Percentiles rank a stretch among this genome's conserved stretches.
phyloP scores from a whole-genome alignment of 2,329 filamentous ascomycete genomes.

The Fusarium guadeloupense region DNA sequence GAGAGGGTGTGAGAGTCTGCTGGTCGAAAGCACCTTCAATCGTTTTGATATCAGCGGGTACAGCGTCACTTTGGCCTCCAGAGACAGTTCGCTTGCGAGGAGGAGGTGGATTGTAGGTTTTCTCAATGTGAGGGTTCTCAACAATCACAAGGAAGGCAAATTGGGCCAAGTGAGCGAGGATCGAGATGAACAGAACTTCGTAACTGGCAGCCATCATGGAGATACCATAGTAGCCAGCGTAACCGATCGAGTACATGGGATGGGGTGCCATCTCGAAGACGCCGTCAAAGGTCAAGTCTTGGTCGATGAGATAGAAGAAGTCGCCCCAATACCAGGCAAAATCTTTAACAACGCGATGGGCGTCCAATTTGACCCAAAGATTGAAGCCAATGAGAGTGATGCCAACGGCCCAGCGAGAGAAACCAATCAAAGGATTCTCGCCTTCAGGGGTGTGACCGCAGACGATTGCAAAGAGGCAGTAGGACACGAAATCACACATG shows the following conservation, averaged over 20 bases:
- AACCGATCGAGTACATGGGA: conserved; percentile 98
- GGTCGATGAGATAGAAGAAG: conserved; percentile 98
- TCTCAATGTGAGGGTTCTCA: conserved; percentile 97
- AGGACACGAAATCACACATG: conserved; percentile 98
- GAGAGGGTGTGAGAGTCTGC: conserved; percentile 34
- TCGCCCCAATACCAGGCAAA: conserved; percentile 99
- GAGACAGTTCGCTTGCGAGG: conserved; percentile 67
- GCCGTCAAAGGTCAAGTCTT: conserved; percentile 96
- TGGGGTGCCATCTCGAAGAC: conserved; percentile 99
- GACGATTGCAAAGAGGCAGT: conserved; percentile 93
- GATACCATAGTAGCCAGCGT: conserved; percentile 97
- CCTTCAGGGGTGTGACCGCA: conserved; percentile 79
- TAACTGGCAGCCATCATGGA: conserved; percentile 98
- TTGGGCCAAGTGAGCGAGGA: conserved; percentile 92
- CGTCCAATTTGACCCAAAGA: conserved; percentile 97
- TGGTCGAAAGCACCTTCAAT: conserved; percentile 38
- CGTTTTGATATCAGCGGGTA: conserved; percentile 40
- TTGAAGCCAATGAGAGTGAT: conserved; percentile 89
- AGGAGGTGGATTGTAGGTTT: conserved; percentile 91
- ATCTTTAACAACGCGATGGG: conserved; percentile 97
- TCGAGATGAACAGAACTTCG: conserved; percentile 95
- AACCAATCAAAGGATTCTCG: conserved; percentile 74
- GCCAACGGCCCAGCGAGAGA: conserved; percentile 81
- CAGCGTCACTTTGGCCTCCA: conserved; percentile 45
- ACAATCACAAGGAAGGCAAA: conserved; percentile 91